Evolutionary conservation across 306 rosid species (phyloP).

Genomic region (Acacia confusa): DNA sequence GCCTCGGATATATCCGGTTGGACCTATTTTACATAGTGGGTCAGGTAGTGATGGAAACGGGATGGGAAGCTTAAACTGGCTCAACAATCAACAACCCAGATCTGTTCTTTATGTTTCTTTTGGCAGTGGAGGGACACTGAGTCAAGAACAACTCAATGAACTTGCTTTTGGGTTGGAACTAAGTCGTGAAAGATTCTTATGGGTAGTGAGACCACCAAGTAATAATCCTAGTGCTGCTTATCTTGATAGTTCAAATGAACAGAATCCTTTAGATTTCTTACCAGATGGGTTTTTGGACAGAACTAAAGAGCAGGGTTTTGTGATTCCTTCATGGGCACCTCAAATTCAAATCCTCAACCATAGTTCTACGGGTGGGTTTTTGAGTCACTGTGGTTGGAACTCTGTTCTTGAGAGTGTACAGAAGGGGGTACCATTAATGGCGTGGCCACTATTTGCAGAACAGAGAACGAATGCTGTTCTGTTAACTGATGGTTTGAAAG

Average conservation of each 20-base stretch:
- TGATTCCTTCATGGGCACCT: slow-evolving; percentile 43
- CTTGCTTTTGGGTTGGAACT: slow-evolving; percentile 43
- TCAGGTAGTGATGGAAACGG: background rate
- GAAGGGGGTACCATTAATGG: slow-evolving; percentile 23
- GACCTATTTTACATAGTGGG: slow-evolving; percentile 32
- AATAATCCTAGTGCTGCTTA: slow-evolving; percentile 30
- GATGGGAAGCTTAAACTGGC: slow-evolving; percentile 30
- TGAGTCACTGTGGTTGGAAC: slow-evolving; percentile 36
- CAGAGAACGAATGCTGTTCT: slow-evolving; percentile 22
- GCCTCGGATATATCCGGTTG: slow-evolving; percentile 13
- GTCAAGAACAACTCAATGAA: slow-evolving; percentile 38
- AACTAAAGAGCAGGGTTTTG: slow-evolving; percentile 37
- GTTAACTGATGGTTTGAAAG: slow-evolving; percentile 14
- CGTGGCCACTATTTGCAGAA: slow-evolving; percentile 33
- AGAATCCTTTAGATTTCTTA: slow-evolving; percentile 32
- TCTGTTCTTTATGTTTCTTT: slow-evolving; percentile 45
- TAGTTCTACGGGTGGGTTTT: slow-evolving; percentile 30
- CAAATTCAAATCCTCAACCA: slow-evolving; percentile 37
- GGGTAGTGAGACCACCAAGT: slow-evolving; percentile 46
- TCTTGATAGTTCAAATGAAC: background rate
- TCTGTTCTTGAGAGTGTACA: slow-evolving; percentile 15
- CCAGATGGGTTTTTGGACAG: slow-evolving; percentile 39
- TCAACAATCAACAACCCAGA: slow-evolving; percentile 25
- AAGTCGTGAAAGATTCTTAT: slow-evolving; percentile 40
- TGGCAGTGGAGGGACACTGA: slow-evolving; percentile 52